Evolutionary conservation across 352 stramenopile genomes (phyloP).

Genomic region (Globisporangium camurandrum): DNA sequence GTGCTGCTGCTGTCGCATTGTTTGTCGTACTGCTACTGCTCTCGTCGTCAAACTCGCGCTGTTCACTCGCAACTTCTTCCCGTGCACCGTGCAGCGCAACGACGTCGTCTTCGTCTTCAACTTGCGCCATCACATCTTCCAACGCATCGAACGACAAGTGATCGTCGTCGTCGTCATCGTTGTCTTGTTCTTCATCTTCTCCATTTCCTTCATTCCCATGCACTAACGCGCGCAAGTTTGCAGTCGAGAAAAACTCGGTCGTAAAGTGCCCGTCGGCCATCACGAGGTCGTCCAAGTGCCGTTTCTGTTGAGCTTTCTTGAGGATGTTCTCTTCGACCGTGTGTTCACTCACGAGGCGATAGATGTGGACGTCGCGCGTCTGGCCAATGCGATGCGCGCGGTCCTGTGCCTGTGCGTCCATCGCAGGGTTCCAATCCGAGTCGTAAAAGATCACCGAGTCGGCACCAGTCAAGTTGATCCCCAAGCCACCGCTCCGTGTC

Average conservation of each 20-base stretch:
- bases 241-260: constrained; percentile 80
- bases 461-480: constrained; percentile 98
- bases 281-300: constrained; percentile 94
- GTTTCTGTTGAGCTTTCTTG: constrained; percentile 97
- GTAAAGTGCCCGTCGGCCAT: constrained; percentile 73
- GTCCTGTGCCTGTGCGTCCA: constrained; percentile 94
- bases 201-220: constrained; percentile 17
- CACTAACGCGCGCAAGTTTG: constrained; percentile 88
- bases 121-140: constrained; percentile 89
- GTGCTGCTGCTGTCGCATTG: constrained; percentile 10
- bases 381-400: constrained; percentile 97
- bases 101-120: constrained; percentile 96
- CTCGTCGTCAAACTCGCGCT: constrained; percentile 62
- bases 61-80: constrained; percentile 46
- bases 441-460: constrained; percentile 94
- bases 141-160: constrained; percentile 67
- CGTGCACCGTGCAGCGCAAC: constrained; percentile 84
- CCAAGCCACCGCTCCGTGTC: constrained; percentile 94
- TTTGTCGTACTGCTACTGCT: background rate
- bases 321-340: constrained; percentile 99
- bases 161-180: constrained; percentile 29
- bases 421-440: constrained; percentile 91
- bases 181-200: background rate
- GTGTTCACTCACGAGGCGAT: constrained; percentile 94
- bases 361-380: constrained; percentile 98